Evolutionary conservation across 2,329 filamentous ascomycete genomes (phyloP).

Genomic region (Hortaea werneckii): DNA sequence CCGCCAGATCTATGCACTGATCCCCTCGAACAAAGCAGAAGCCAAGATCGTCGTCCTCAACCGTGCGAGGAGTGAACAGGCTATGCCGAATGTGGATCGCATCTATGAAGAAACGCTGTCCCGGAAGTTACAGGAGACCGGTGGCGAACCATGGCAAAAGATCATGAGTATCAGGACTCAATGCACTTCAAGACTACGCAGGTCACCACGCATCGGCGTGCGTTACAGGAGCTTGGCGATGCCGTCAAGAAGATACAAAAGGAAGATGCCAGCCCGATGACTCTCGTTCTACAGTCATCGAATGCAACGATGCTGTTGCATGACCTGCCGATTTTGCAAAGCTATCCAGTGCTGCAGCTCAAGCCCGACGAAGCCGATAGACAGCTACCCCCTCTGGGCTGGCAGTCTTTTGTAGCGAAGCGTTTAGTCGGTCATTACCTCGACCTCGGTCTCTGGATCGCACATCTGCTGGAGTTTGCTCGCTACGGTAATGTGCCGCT

Average conservation of each 20-base stretch:
- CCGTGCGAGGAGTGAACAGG: constrained; percentile 67
- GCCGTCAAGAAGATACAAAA: constrained; percentile 81
- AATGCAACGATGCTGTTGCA: constrained; percentile 71
- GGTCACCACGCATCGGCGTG: constrained; percentile 81
- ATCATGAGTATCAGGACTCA: constrained; percentile 80
- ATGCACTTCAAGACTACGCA: constrained; percentile 78
- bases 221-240: constrained; percentile 78
- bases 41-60: constrained; percentile 86
- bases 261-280: constrained; percentile 67
- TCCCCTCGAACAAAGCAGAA: constrained; percentile 70
- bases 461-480: constrained; percentile 77
- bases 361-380: constrained; percentile 76
- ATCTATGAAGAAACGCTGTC: constrained; percentile 71
- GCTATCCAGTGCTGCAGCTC: constrained; percentile 74
- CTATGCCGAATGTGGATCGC: constrained; percentile 80
- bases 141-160: constrained; percentile 63
- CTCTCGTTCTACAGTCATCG: constrained; percentile 85
- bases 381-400: constrained; percentile 80
- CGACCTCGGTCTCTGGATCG: constrained; percentile 82
- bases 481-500: constrained; percentile 89
- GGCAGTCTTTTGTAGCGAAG: constrained; percentile 82
- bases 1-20: constrained; percentile 83
- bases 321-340: constrained; percentile 72
- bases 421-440: constrained; percentile 83
- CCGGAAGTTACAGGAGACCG: constrained; percentile 54